Percentiles rank a stretch among this genome's conserved stretches.
phyloP scores from a whole-genome alignment of 2,329 filamentous ascomycete genomes.

The Neospermospora avenae region DNA sequence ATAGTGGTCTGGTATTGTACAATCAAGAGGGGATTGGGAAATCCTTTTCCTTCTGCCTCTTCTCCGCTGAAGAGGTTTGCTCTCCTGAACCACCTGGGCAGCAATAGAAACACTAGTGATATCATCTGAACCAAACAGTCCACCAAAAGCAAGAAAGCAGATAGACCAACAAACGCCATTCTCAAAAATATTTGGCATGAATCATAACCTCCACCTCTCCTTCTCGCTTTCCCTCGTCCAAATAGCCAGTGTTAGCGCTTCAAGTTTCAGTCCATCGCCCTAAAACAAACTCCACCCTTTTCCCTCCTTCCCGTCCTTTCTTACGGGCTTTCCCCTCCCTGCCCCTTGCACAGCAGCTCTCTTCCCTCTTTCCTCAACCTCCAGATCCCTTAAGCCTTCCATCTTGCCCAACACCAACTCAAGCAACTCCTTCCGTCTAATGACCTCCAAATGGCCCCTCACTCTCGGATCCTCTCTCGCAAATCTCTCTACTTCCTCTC shows the following conservation, averaged over 20 bases:
- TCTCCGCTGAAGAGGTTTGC: neutral
- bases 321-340: too few relatives aligned
- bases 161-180: constrained; percentile 1
- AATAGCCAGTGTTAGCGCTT: neutral
- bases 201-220: neutral
- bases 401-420: constrained; percentile 95
- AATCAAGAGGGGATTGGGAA: neutral
- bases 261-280: neutral
- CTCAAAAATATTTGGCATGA: constrained; percentile 7
- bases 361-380: constrained; percentile 61
- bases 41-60: neutral
- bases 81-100: neutral
- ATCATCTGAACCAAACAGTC: constrained; percentile 2
- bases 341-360: constrained; percentile 15
- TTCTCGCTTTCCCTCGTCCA: neutral
- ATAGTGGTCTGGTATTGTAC: neutral
- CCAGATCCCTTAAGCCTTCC: constrained; percentile 81
- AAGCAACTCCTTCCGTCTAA: constrained; percentile 84
- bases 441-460: constrained; percentile 83
- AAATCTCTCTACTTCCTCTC: constrained; percentile 82
- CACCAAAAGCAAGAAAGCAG: neutral
- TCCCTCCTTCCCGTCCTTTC: constrained; percentile 17
- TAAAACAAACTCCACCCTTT: constrained; percentile 29
- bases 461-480: constrained; percentile 93
- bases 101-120: constrained; percentile 1